phyloP scores from a whole-genome alignment of 805 yeast species.

The Wickerhamomyces ciferrii region DNA sequence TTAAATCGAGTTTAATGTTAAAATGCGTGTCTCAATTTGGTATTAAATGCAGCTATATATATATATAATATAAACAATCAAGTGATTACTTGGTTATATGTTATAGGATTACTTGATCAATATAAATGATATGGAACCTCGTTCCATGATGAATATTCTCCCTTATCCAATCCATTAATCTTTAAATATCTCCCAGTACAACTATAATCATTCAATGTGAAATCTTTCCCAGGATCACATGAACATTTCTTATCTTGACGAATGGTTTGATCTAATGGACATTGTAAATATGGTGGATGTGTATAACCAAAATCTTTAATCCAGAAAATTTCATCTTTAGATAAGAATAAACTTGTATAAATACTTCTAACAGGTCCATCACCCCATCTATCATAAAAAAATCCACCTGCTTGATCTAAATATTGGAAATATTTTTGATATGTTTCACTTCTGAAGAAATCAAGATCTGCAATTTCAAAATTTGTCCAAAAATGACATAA shows the following conservation, averaged over 20 bases:
- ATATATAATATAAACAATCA: too few species aligned
- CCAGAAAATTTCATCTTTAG: conserved; percentile 61
- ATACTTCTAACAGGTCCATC: conserved; percentile 87
- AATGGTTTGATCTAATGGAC: conserved; percentile 65
- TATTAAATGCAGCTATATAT: too few species aligned
- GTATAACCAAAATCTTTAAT: conserved; percentile 77
- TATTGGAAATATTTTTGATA: conserved; percentile 64
- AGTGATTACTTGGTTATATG: too few species aligned
- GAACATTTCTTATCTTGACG: conserved; percentile 60
- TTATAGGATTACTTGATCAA: too few species aligned
- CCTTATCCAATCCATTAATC: conserved; percentile 16
- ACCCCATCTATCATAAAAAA: conserved; percentile 90
- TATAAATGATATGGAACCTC: too few species aligned
- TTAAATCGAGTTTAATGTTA: too few species aligned
- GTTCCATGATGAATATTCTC: too few species aligned
- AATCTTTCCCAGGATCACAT: conserved; percentile 68
- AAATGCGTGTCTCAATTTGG: too few species aligned
- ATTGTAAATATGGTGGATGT: conserved; percentile 71
- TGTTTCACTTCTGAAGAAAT: conserved; percentile 68
- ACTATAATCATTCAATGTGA: conserved; percentile 65
- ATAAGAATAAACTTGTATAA: conserved; percentile 69
- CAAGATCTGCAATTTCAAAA: conserved; percentile 79
- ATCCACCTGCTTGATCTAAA: conserved; percentile 74
- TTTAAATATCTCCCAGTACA: conserved; percentile 59
- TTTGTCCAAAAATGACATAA: conserved; percentile 92